These are phyloP conservation scores for Acer yangbiense DNA, from an alignment of 345 rosid genomes.

Conservation along the genomic window DNA sequence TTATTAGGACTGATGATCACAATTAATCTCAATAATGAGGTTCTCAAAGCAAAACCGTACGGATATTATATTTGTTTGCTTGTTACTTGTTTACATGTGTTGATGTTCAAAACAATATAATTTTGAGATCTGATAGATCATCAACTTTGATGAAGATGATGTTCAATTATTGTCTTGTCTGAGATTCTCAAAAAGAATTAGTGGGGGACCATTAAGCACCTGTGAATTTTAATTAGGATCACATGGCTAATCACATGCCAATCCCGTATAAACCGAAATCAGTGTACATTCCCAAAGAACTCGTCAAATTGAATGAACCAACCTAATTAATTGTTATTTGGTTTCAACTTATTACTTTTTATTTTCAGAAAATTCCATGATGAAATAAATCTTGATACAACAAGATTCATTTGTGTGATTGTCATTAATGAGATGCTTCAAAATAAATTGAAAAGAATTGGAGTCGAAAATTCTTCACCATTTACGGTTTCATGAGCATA, in stretches of 20 bases:
- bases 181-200: neutral
- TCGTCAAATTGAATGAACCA: neutral
- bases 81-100: no score
- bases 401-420: neutral
- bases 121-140: no score
- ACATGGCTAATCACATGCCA: slow-evolving; percentile 28
- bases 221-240: slow-evolving; percentile 15
- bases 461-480: neutral
- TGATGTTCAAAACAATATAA: no score
- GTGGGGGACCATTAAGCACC: slow-evolving; percentile 11
- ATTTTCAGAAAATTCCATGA: neutral
- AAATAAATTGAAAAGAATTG: neutral
- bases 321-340: neutral
- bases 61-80: no score
- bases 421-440: neutral
- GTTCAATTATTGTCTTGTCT: neutral
- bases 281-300: slow-evolving; percentile 2
- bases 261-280: slow-evolving; percentile 9
- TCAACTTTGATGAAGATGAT: no score
- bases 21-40: neutral
- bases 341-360: no score
- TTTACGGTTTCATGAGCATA: no score
- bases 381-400: neutral
- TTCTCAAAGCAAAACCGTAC: neutral
- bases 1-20: neutral